Percentiles rank a stretch among this genome's conserved stretches.
These are phyloP conservation scores for Bromus sterilis DNA, from an alignment of 176 grass and related monocot genomes.

Conservation along the genomic window DNA sequence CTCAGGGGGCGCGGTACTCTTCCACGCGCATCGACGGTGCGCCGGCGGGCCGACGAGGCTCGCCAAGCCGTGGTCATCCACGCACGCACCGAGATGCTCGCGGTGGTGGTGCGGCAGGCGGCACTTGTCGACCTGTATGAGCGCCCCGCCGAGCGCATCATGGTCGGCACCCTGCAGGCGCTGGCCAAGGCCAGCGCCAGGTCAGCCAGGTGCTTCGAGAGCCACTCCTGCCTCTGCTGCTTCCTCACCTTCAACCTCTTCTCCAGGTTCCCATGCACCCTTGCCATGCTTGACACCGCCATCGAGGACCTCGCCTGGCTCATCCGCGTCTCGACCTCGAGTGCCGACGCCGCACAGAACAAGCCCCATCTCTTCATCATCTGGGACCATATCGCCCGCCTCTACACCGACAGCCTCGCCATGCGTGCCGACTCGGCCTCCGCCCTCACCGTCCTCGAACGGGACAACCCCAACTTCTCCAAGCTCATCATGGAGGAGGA, in stretches of 20 bases:
- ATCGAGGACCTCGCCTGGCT: constrained; percentile 82
- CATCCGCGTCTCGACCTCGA: constrained; percentile 57
- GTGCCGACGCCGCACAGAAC: constrained; percentile 42
- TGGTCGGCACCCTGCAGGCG: constrained; percentile 39
- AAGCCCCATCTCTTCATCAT: constrained; percentile 64
- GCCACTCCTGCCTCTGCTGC: constrained; percentile 58
- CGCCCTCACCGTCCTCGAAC: constrained; percentile 59
- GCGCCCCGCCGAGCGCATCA: constrained; percentile 66
- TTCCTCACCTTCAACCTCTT: constrained; percentile 66
- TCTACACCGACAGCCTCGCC: constrained; percentile 46
- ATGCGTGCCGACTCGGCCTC: constrained; percentile 48
- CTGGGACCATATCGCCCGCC: constrained; percentile 69
- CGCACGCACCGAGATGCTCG: constrained; percentile 57
- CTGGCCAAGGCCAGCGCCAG: constrained; percentile 53
- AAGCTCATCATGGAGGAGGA: constrained; percentile 90
- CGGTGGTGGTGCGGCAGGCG: constrained; percentile 73
- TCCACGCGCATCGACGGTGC: no score
- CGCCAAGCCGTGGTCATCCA: no score
- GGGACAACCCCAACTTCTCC: constrained; percentile 60
- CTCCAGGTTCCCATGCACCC: constrained; percentile 46
- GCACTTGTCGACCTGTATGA: constrained; percentile 79
- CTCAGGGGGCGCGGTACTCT: no score
- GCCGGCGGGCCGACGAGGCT: no score
- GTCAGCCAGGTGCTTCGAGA: constrained; percentile 53
- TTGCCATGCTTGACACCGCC: constrained; percentile 67